phyloP scores from a whole-genome alignment of 306 rosid species.

The Malus orientalis region DNA sequence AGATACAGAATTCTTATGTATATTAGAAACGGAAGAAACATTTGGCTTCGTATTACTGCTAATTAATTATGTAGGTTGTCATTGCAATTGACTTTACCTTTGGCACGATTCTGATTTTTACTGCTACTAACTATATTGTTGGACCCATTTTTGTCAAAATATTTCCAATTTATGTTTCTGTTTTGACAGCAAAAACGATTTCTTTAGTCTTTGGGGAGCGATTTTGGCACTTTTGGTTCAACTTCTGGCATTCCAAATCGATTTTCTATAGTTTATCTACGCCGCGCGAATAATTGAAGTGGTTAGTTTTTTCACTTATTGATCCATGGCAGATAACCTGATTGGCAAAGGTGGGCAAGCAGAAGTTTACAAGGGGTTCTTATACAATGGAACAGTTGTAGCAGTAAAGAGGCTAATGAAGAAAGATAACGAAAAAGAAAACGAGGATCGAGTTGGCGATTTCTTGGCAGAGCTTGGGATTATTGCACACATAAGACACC shows the following conservation, averaged over 20 bases:
- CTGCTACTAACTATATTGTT: neutral
- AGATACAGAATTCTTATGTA: too few species aligned
- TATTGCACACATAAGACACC: constrained; percentile 81
- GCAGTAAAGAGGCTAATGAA: constrained; percentile 79
- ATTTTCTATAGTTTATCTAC: too few species aligned
- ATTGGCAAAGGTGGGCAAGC: constrained; percentile 95
- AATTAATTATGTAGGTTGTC: neutral
- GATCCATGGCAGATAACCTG: constrained; percentile 49
- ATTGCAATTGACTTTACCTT: neutral
- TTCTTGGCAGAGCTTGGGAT: constrained; percentile 88
- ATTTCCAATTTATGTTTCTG: neutral
- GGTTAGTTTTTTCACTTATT: too few species aligned
- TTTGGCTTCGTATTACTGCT: neutral
- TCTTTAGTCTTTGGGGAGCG: too few species aligned
- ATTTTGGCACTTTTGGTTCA: neutral
- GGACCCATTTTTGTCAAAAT: neutral
- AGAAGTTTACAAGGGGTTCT: constrained; percentile 70
- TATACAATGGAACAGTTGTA: constrained; percentile 58
- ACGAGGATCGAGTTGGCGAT: constrained; percentile 64
- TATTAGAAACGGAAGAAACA: too few species aligned
- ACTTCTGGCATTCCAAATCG: too few species aligned
- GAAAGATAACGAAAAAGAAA: constrained; percentile 50
- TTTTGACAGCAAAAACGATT: neutral
- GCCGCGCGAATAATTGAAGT: too few species aligned
- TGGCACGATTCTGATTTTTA: too few species aligned